Base-by-base conservation (phyloP, 2,329 filamentous ascomycete genomes). In the Incumbomyces lentus region DNA sequence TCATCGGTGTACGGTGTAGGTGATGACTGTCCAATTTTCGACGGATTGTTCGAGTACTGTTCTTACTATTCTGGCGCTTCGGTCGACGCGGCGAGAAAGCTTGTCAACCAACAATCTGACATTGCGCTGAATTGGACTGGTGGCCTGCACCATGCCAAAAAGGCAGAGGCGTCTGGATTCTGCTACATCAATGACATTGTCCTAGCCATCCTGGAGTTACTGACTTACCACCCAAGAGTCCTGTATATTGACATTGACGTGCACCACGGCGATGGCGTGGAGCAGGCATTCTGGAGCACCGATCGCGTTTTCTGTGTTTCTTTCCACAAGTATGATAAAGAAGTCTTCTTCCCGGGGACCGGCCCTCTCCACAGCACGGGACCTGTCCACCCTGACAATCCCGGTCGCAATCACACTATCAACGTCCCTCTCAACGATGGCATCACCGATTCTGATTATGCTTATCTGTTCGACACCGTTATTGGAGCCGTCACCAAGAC, bases 131-230 rank as follows among this genome's bases (percentile, higher is more conserved):
- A 94, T 59, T 98, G 92, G 92, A 92, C 88, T 14, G 92, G 92
- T 31, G 92, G 92, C 10, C 76, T 98, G 26, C 92, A 98, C 65
- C 92, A 98, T 61, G 92, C 92, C 38, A 95, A 96, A 66, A 92
- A 90, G 62, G 79, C 83, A 44, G 88, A 95, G 66, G 90, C 92
- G 0, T 90, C 84, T 12, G 92, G 92, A 0, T 98, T 98, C 66
- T 98, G 92, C 70, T 98, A 98, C 68, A 88, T 96, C 68, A 98
- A 98, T 65, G 92, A 98, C 65, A 96, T 96, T 58, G 92, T 96
- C 48, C 76, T 98, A 39, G 87, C 85, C 31, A 92, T 95, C 57
- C 75, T 96, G 32, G 84, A 95, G 62, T 76, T 98, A 8, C 73
- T 96, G 13, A 82, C 85, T 26, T 77, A 82, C 59, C 79, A 89